A percentile compares a stretch with the other conserved stretches of the same genome.
Conservation (phyloP, 305 asterid species). For the Solanum hybrid region DNA sequence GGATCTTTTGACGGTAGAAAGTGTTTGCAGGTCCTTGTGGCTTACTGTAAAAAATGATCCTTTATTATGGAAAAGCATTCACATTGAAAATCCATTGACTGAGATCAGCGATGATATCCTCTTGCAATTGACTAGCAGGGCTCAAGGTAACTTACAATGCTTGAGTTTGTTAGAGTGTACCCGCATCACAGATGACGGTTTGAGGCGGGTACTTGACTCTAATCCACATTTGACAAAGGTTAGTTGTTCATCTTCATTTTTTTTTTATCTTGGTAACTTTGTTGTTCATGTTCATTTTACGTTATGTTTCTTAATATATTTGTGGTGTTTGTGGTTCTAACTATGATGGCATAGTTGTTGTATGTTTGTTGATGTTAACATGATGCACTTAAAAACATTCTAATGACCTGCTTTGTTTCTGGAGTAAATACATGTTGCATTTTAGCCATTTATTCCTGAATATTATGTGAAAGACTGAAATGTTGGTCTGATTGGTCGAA, state of each 20-base stretch:
- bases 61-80: conserved; percentile 58
- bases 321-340: background rate
- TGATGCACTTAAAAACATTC: background rate
- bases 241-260: conserved; percentile 2
- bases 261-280: background rate
- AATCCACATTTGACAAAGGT: conserved; percentile 75
- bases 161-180: conserved; percentile 60
- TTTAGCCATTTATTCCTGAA: background rate
- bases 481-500: background rate
- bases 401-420: background rate
- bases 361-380: background rate
- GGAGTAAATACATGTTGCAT: background rate
- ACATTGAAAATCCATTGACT: conserved; percentile 53
- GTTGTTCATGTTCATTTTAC: background rate
- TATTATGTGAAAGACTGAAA: background rate
- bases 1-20: conserved; percentile 63
- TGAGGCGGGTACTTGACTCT: conserved; percentile 54
- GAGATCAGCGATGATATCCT: conserved; percentile 67
- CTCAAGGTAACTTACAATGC: conserved; percentile 54
- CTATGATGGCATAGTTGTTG: background rate
- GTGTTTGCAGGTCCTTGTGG: conserved; percentile 52
- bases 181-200: conserved; percentile 56
- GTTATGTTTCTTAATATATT: background rate
- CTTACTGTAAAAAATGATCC: conserved; percentile 45
- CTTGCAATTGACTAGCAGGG: conserved; percentile 41